Conservation (phyloP, 1,284 basidiomycete genomes). For the Melanopsichium pennsylvanicum region DNA sequence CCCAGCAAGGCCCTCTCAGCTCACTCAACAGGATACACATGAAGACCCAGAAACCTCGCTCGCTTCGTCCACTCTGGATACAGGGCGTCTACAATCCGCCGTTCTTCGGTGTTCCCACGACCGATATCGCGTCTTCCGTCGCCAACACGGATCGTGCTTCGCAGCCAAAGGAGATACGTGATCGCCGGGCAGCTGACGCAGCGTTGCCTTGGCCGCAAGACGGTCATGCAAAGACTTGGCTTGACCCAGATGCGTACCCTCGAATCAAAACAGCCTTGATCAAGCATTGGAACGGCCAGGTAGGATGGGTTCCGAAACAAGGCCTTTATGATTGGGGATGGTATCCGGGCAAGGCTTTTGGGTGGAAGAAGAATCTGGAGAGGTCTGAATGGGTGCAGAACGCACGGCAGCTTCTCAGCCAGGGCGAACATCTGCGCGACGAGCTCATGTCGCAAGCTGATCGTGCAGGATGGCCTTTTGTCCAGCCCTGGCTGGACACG, state of each 20-base stretch:
- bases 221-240: slow-evolving; percentile 12
- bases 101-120: slow-evolving; percentile 20
- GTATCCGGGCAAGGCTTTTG: slow-evolving; percentile 38
- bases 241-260: slow-evolving; percentile 10
- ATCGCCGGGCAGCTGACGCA: no score
- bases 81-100: slow-evolving; percentile 22
- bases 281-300: slow-evolving; percentile 22
- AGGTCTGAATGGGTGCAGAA: slow-evolving; percentile 14
- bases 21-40: slow-evolving; percentile 7
- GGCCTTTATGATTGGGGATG: slow-evolving; percentile 37
- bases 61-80: slow-evolving; percentile 23
- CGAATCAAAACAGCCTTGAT: slow-evolving; percentile 14
- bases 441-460: neutral
- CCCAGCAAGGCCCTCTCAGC: slow-evolving; percentile 7
- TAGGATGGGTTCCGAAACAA: slow-evolving; percentile 23
- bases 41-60: slow-evolving; percentile 16
- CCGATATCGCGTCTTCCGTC: neutral
- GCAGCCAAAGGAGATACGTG: neutral
- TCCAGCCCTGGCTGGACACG: slow-evolving; percentile 23
- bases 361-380: slow-evolving; percentile 13
- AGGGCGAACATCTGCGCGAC: neutral
- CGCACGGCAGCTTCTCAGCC: neutral
- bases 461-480: slow-evolving; percentile 36
- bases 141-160: neutral
- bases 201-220: slow-evolving; percentile 32